Evolutionary conservation across 1,139 yeast genomes (phyloP).

Genomic region (Sugiyamaella neomexicana): DNA sequence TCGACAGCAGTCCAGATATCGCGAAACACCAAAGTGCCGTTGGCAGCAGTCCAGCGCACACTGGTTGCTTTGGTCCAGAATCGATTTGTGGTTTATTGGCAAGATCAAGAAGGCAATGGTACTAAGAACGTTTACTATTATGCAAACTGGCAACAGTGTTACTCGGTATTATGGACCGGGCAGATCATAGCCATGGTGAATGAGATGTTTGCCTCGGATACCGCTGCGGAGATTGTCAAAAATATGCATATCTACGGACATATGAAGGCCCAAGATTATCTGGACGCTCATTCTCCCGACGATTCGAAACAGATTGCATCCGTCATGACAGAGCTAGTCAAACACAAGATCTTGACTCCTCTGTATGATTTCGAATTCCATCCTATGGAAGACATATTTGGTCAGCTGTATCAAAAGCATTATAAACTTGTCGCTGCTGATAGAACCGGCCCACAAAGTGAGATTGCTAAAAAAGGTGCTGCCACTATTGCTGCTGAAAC

Average conservation of each 20-base stretch:
- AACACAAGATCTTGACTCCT: constrained; percentile 62
- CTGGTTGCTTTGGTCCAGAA: constrained; percentile 45
- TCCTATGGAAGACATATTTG: constrained; percentile 40
- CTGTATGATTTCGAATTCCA: constrained; percentile 42
- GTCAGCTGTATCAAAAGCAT: constrained; percentile 30
- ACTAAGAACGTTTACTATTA: constrained; percentile 52
- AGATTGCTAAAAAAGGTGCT: constrained; percentile 34
- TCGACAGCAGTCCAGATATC: constrained; percentile 38
- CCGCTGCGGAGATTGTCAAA: constrained; percentile 67
- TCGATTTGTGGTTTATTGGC: constrained; percentile 45
- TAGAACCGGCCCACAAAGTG: constrained; percentile 31
- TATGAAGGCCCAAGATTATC: constrained; percentile 59
- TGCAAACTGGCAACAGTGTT: constrained; percentile 64
- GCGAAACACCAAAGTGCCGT: constrained; percentile 34
- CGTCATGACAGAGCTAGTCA: constrained; percentile 49
- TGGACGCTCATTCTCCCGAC: constrained; percentile 41
- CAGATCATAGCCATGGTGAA: constrained; percentile 63
- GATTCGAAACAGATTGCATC: constrained; percentile 40
- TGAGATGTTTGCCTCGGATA: constrained; percentile 42
- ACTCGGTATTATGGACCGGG: constrained; percentile 70
- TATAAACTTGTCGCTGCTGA: constrained; percentile 17
- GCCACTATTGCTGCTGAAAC: constrained; percentile 58
- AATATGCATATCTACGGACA: constrained; percentile 67
- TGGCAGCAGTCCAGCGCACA: constrained; percentile 39
- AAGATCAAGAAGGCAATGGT: constrained; percentile 41